A percentile compares a stretch with the other conserved stretches of the same genome.
These are phyloP conservation scores for Leccinum olivaceoglutinosum DNA, from an alignment of 1,284 basidiomycete genomes.

Conservation along the genomic window DNA sequence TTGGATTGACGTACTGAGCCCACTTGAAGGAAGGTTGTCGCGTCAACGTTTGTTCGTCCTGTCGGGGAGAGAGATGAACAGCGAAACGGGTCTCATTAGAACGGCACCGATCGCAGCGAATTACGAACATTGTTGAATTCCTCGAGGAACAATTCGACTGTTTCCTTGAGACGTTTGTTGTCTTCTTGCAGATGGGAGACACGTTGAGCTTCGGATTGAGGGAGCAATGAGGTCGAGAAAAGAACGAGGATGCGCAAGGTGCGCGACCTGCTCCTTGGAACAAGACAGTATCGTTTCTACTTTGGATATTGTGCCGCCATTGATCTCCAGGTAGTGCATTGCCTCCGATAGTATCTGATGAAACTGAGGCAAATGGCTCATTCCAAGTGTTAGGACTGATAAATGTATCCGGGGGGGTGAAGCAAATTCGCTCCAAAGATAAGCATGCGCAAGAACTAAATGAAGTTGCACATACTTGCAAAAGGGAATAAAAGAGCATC, in stretches of 20 bases:
- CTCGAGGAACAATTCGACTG: slow-evolving; percentile 57
- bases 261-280: slow-evolving; percentile 76
- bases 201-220: slow-evolving; percentile 50
- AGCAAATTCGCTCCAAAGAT: slow-evolving; percentile 49
- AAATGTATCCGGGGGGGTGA: slow-evolving; percentile 65
- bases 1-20: slow-evolving; percentile 67
- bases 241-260: slow-evolving; percentile 2
- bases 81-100: slow-evolving; percentile 2
- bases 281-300: slow-evolving; percentile 72
- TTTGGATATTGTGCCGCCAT: slow-evolving; percentile 39
- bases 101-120: slow-evolving; percentile 17
- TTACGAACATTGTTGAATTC: slow-evolving; percentile 44
- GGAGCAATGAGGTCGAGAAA: slow-evolving; percentile 7
- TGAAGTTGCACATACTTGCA: slow-evolving; percentile 45
- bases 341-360: slow-evolving; percentile 36
- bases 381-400: slow-evolving; percentile 70
- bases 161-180: slow-evolving; percentile 61
- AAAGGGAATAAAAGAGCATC: slow-evolving; percentile 49
- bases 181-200: slow-evolving; percentile 70
- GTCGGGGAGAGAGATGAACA: slow-evolving; percentile 17
- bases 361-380: slow-evolving; percentile 39
- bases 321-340: slow-evolving; percentile 29
- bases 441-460: slow-evolving; percentile 4
- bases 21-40: slow-evolving; percentile 80
- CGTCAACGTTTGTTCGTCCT: slow-evolving; percentile 53